Percentiles rank a stretch among this genome's conserved stretches.
Evolutionary conservation across 176 grass and related monocot genomes (phyloP).

Genomic region (Saccharum officinarum): DNA sequence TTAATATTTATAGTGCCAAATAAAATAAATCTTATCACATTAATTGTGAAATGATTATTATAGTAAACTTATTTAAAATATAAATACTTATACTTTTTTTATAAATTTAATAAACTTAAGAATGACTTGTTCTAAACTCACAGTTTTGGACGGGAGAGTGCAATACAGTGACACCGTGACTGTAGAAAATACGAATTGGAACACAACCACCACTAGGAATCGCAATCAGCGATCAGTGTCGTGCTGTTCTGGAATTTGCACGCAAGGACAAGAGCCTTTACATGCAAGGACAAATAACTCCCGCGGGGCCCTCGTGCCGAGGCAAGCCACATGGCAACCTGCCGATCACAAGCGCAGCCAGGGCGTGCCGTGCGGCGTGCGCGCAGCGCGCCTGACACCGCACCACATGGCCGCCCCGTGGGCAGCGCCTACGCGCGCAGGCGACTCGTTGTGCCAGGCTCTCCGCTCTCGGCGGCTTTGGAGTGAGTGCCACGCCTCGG

Average conservation of each 20-base stretch:
- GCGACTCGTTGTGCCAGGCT: neutral
- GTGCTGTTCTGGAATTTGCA: slow-evolving; percentile 17
- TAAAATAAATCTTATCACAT: too few species aligned
- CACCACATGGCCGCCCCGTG: slow-evolving; percentile 11
- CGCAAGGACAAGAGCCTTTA: slow-evolving; percentile 2
- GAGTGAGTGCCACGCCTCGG: neutral
- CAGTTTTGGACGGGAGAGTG: neutral
- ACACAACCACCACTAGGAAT: neutral
- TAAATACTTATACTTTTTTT: too few species aligned
- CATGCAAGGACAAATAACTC: slow-evolving; percentile 35
- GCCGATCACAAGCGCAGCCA: neutral
- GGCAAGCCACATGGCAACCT: slow-evolving; percentile 15
- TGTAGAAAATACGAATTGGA: neutral
- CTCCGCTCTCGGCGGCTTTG: neutral
- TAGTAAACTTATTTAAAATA: too few species aligned
- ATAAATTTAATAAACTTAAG: too few species aligned
- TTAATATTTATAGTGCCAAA: too few species aligned
- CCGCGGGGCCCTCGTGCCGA: neutral
- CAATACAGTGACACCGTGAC: too few species aligned
- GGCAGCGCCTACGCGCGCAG: neutral
- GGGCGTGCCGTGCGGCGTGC: neutral
- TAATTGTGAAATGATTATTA: too few species aligned
- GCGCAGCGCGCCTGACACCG: neutral
- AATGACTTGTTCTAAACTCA: too few species aligned
- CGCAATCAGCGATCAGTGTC: neutral